Evolutionary conservation across 257 asterid genomes (phyloP).

Genomic region (Vinca minor): DNA sequence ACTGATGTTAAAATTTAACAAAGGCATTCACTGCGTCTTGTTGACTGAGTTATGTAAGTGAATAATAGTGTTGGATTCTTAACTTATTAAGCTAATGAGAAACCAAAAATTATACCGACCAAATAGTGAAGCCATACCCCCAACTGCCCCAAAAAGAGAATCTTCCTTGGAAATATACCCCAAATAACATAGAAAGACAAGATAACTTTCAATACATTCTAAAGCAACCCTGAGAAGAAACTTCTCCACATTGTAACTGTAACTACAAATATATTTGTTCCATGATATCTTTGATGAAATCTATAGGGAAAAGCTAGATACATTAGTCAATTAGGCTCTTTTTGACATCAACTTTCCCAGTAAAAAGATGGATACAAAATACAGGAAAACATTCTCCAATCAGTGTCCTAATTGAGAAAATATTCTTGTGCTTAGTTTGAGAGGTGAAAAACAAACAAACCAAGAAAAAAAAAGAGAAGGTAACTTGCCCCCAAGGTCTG

Average conservation of each 20-base stretch:
- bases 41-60: no score
- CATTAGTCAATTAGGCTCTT: not conserved
- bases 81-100: not conserved
- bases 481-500: not conserved
- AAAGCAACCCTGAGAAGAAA: not conserved
- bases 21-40: not conserved
- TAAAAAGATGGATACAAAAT: not conserved
- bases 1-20: not conserved
- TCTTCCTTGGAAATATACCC: not conserved
- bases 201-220: not conserved
- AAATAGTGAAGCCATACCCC: not conserved
- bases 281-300: no score
- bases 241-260: not conserved
- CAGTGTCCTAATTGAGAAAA: not conserved
- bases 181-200: not conserved
- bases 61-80: not conserved
- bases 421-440: not conserved
- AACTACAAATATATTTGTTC: not conserved
- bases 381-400: not conserved
- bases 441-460: not conserved
- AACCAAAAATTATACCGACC: not conserved
- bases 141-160: not conserved
- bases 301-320: not conserved
- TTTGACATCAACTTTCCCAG: not conserved
- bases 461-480: no score